These are phyloP conservation scores for Rhodotorula mucilaginosa DNA, from an alignment of 1,284 basidiomycete genomes.

Conservation along the genomic window DNA sequence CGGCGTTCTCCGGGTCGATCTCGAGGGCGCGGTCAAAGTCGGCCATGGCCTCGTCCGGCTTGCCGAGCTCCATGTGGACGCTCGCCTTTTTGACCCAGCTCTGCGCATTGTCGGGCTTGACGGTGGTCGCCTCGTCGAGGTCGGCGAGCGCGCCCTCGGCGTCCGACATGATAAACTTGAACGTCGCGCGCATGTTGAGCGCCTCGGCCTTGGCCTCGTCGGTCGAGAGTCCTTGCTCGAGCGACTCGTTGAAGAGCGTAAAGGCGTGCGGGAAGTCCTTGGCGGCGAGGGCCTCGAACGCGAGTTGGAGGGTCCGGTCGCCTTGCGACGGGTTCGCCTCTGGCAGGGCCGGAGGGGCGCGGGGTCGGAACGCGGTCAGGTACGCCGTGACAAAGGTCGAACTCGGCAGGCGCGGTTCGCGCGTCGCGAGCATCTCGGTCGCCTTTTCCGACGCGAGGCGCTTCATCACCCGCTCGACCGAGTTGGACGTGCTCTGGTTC, in stretches of 20 bases:
- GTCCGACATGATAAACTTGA: constrained; percentile 92
- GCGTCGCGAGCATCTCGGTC: constrained; percentile 63
- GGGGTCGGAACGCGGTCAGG: constrained; percentile 86
- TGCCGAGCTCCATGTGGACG: constrained; percentile 92
- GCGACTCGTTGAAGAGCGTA: constrained; percentile 75
- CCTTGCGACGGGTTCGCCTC: constrained; percentile 66
- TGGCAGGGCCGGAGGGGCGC: constrained; percentile 70
- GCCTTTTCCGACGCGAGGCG: constrained; percentile 73
- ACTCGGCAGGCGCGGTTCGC: constrained; percentile 82
- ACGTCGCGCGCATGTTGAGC: constrained; percentile 89
- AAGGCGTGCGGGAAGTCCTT: constrained; percentile 84
- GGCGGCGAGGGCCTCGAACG: constrained; percentile 78
- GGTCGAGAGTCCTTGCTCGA: constrained; percentile 78
- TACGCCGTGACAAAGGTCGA: constrained; percentile 89
- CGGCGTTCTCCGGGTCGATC: constrained; percentile 80
- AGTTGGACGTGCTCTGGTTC: constrained; percentile 71
- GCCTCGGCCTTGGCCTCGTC: constrained; percentile 78
- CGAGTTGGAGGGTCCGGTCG: constrained; percentile 77
- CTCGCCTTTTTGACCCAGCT: constrained; percentile 95
- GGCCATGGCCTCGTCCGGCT: constrained; percentile 72
- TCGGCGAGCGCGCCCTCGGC: constrained; percentile 81
- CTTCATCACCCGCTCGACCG: constrained; percentile 90
- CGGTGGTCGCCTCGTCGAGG: constrained; percentile 70
- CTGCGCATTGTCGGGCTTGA: constrained; percentile 74
- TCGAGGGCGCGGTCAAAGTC: constrained; percentile 88